Evolutionary conservation across 2,329 filamentous ascomycete genomes (phyloP), one percentile per base, ranked within the genome.

Genomic region (Alternaria solani): DNA sequence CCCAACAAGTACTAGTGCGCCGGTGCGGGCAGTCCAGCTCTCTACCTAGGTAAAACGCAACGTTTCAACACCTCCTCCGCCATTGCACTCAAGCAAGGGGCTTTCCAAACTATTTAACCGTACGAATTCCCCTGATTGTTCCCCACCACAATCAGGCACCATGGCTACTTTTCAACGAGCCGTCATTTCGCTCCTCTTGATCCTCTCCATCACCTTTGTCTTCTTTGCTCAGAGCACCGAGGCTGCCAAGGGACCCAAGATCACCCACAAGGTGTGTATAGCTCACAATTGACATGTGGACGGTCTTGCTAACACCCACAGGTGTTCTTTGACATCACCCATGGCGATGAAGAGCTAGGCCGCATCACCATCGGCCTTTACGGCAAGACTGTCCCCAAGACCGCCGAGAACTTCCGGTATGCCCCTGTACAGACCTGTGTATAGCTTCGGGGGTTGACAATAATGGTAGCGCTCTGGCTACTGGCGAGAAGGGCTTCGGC

Each of bases 341-440:
- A 93, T 75, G 92, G 90, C 74, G 92, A 92, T 66, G 84, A 93
- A 81, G 78, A 85, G 48, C 76, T 94, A 42, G 92, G 92, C 63
- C 88, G 90, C 64, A 85, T 96, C 69, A 89, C 92, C 69, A 87
- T 95, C 36, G 92, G 92, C 71, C 88, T 96, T 51, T 96, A 95
- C 78, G 92, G 92, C 81, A 93, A 92, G 85, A 94, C 91, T 42
- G 90, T 93, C 30, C 92, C 92, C 73, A 89, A 93, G 87, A 89
- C 88, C 16, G 82, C 86, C 61, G 87, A 90, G 81, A 88, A 88
- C 80, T 88, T 88, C 81, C 84, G 85, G 84, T 85, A 68, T 38
- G 26, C 49, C 56, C 6, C 5, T 14, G 8, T 25, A 49, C 16
- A 41, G 26, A 12, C 41, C 7, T 11, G 8, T 23, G 26, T 34